phyloP scores from a whole-genome alignment of 2,329 filamentous ascomycete species.

The Penicillium sp. region DNA sequence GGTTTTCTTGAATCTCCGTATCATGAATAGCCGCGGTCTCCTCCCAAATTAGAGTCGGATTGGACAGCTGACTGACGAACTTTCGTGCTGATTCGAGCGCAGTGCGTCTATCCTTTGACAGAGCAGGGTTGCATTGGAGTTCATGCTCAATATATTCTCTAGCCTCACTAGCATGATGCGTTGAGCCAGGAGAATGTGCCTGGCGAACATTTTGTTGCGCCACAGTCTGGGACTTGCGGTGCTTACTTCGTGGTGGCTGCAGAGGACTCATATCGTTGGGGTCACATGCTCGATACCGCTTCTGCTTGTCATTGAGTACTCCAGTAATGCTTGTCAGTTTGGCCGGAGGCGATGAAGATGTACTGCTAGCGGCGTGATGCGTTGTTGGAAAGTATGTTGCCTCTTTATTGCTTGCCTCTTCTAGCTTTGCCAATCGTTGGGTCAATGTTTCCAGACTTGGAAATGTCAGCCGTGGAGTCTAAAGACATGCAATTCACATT shows the following conservation, averaged over 20 bases:
- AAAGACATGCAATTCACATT: not conserved
- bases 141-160: constrained; percentile 25
- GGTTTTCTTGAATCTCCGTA: constrained; percentile 9
- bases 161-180: constrained; percentile 21
- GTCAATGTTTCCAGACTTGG: constrained; percentile 18
- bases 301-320: not conserved
- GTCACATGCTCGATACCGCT: not conserved
- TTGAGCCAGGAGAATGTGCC: constrained; percentile 16
- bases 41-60: constrained; percentile 17
- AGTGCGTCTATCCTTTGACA: constrained; percentile 22
- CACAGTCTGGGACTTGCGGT: constrained; percentile 12
- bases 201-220: constrained; percentile 5
- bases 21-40: constrained; percentile 9
- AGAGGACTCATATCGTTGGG: not conserved
- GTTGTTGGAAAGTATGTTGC: constrained; percentile 3
- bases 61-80: constrained; percentile 22
- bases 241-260: constrained; percentile 6
- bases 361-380: constrained; percentile 2
- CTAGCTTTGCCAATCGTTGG: constrained; percentile 20
- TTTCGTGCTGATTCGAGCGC: constrained; percentile 18
- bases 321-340: not conserved
- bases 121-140: constrained; percentile 21
- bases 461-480: not conserved
- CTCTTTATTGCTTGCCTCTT: constrained; percentile 11
- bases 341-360: constrained; percentile 10